These are phyloP conservation scores for Atalantia buxifolia DNA, from an alignment of 345 rosid species.

Conservation along the genomic window DNA sequence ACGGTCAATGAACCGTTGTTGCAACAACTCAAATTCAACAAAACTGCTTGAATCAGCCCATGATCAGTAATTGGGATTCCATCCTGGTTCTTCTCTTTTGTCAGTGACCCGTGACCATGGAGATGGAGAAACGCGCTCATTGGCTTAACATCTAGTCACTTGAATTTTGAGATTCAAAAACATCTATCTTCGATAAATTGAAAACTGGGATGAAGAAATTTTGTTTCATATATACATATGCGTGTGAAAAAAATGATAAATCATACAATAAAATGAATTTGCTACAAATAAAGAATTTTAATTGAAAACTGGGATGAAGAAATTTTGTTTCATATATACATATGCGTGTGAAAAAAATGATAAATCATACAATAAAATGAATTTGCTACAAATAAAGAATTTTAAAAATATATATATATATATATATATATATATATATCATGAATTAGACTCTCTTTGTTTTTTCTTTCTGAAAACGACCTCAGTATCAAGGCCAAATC, in stretches of 20 bases:
- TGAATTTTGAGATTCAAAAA: not conserved
- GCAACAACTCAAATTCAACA: not conserved
- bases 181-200: not conserved
- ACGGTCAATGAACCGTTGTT: not conserved
- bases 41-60: not conserved
- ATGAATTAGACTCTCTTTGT: not conserved
- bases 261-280: not conserved
- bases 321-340: no score
- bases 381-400: no score
- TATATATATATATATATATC: no score
- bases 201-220: no score
- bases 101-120: conserved; percentile 10
- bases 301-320: no score
- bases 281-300: not conserved
- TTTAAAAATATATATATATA: no score
- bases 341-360: no score
- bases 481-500: conserved; percentile 43
- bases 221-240: no score
- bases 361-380: no score
- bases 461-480: conserved; percentile 26
- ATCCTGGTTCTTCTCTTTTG: not conserved
- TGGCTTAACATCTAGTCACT: not conserved
- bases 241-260: not conserved
- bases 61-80: not conserved
- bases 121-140: not conserved